Evolutionary conservation across 176 grass and related monocot genomes (phyloP).

Genomic region (Calamus simplicifolius): DNA sequence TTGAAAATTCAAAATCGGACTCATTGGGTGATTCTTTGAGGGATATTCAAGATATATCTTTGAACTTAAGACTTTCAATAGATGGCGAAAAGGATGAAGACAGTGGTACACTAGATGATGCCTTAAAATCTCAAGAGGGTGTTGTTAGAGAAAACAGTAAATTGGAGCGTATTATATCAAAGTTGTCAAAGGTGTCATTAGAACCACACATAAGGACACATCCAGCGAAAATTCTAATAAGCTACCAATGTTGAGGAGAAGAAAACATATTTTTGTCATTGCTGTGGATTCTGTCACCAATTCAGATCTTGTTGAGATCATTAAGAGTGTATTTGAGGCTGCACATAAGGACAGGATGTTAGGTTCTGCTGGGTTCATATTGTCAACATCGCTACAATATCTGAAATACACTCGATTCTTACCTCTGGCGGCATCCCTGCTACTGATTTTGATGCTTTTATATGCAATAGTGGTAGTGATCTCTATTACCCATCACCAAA

Average conservation of each 20-base stretch:
- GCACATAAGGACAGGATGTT: slow-evolving; percentile 17
- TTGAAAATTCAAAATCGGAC: slow-evolving; percentile 37
- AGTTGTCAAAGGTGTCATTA: slow-evolving; percentile 21
- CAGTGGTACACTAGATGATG: background rate
- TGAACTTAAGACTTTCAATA: slow-evolving; percentile 47
- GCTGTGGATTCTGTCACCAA: slow-evolving; percentile 55
- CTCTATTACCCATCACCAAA: slow-evolving; percentile 61
- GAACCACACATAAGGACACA: slow-evolving; percentile 4
- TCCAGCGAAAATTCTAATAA: slow-evolving; percentile 26
- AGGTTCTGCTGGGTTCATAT: slow-evolving; percentile 44
- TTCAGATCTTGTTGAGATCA: slow-evolving; percentile 37
- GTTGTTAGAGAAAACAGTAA: slow-evolving; percentile 21
- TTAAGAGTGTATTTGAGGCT: slow-evolving; percentile 53
- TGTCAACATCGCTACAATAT: slow-evolving; percentile 56
- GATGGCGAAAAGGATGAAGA: slow-evolving; percentile 35
- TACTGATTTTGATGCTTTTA: slow-evolving; percentile 83
- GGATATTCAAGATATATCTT: slow-evolving; percentile 44
- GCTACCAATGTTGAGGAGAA: slow-evolving; percentile 39
- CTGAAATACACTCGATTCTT: slow-evolving; percentile 51
- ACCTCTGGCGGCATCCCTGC: slow-evolving; percentile 38
- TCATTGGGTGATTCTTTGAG: slow-evolving; percentile 37
- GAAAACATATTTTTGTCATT: slow-evolving; percentile 58
- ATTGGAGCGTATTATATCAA: slow-evolving; percentile 25
- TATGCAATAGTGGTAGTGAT: slow-evolving; percentile 80
- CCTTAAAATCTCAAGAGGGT: background rate